A percentile compares a stretch with the other conserved stretches of the same genome.
Conservation (phyloP, 2,329 filamentous ascomycete genomes). For the Cryoendolithus antarcticus region DNA sequence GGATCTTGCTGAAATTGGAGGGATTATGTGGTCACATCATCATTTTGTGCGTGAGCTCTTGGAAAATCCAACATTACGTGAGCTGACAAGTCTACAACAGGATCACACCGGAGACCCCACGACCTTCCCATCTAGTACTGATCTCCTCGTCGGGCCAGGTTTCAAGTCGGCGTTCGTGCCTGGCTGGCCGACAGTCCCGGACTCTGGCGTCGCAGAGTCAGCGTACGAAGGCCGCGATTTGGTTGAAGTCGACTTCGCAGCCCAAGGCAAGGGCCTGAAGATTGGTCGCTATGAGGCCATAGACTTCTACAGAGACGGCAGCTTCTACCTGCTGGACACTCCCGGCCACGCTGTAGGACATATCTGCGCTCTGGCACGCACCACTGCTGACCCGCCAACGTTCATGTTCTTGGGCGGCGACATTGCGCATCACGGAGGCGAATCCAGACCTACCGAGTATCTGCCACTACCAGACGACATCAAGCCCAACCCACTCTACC, state of each 20-base stretch:
- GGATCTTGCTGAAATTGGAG: conserved; percentile 16
- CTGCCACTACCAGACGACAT: conserved; percentile 28
- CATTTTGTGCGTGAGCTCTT: conserved; percentile 12
- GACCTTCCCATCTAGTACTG: conserved; percentile 28
- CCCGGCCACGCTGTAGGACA: conserved; percentile 42
- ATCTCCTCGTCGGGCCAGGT: conserved; percentile 33
- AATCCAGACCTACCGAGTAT: conserved; percentile 32
- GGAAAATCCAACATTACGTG: too few species aligned
- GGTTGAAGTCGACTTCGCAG: conserved; percentile 19
- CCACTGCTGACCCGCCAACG: conserved; percentile 19
- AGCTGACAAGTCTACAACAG: too few species aligned
- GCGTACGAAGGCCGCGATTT: conserved; percentile 26
- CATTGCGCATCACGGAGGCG: conserved; percentile 30
- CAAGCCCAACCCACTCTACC: conserved; percentile 31
- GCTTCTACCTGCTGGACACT: conserved; percentile 40
- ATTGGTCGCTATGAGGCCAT: conserved; percentile 33
- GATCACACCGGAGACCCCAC: conserved; percentile 26
- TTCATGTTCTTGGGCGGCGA: conserved; percentile 41
- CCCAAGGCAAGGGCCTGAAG: conserved; percentile 18
- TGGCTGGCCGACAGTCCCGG: conserved; percentile 27
- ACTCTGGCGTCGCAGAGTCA: conserved; percentile 24
- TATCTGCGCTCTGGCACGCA: conserved; percentile 36
- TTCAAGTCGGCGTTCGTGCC: conserved; percentile 28
- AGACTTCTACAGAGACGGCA: conserved; percentile 45
- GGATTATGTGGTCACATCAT: conserved; percentile 12